Conservation (phyloP, 169 alveolate species). For the Plasmodium gonderi region DNA sequence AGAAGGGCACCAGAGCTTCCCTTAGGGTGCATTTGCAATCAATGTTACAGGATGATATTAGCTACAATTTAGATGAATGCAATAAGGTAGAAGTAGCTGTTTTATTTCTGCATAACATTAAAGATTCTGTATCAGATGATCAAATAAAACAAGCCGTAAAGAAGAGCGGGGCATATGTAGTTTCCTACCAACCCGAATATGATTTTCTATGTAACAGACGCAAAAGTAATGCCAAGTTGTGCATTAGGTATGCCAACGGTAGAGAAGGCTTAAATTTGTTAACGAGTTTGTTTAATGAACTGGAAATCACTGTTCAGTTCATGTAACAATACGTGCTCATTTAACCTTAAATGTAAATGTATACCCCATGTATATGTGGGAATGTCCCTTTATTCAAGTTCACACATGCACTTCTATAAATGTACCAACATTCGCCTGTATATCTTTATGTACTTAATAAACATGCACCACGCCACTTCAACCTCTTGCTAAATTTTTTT, state of each 20-base stretch:
- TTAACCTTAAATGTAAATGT: no score
- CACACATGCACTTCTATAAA: no score
- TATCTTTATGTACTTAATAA: no score
- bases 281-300: slow-evolving; percentile 2
- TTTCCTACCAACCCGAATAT: slow-evolving; percentile 60
- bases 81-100: slow-evolving; percentile 33
- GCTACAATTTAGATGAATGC: neutral
- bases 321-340: neutral
- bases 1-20: slow-evolving; percentile 41
- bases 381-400: no score
- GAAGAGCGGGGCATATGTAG: slow-evolving; percentile 49
- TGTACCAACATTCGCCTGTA: no score
- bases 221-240: slow-evolving; percentile 69
- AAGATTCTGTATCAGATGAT: slow-evolving; percentile 57
- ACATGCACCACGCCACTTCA: neutral
- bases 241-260: slow-evolving; percentile 49
- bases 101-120: slow-evolving; percentile 29
- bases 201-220: slow-evolving; percentile 39
- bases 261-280: slow-evolving; percentile 23
- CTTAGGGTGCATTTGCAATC: slow-evolving; percentile 53
- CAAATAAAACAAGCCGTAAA: slow-evolving; percentile 35
- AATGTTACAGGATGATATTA: slow-evolving; percentile 19
- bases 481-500: neutral
- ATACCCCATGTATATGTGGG: no score
- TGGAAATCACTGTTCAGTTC: slow-evolving; percentile 16